Conservation (phyloP, 1,284 basidiomycete species). For the Papiliotrema fonsecae region DNA sequence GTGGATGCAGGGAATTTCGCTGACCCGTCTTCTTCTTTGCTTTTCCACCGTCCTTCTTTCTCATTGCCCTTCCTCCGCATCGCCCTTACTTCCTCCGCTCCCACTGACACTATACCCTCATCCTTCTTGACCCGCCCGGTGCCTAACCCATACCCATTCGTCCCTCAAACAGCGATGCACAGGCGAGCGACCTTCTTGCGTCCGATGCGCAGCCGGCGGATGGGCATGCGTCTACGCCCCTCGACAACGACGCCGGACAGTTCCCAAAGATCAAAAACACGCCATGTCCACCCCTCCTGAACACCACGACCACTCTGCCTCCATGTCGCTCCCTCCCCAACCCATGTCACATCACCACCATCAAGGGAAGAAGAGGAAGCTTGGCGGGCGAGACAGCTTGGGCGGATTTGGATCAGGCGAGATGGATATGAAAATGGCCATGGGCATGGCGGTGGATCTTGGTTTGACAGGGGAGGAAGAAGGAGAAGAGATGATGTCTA, state of each 20-base stretch:
- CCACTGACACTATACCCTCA: constrained; percentile 4
- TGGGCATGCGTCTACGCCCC: constrained; percentile 46
- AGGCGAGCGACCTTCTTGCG: constrained; percentile 44
- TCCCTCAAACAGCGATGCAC: constrained; percentile 49
- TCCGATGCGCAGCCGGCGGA: constrained; percentile 41
- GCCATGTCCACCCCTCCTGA: constrained; percentile 1
- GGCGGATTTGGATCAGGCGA: constrained; percentile 16
- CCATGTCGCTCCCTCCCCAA: constrained; percentile 2
- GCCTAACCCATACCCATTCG: too few species aligned
- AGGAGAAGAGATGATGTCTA: constrained; percentile 38
- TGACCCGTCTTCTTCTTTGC: not conserved
- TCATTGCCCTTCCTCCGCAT: not conserved
- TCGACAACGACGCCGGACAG: constrained; percentile 43
- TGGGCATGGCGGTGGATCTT: constrained; percentile 46
- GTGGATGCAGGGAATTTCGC: not conserved
- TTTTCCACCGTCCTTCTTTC: too few species aligned
- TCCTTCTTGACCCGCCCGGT: too few species aligned
- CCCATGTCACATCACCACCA: constrained; percentile 5
- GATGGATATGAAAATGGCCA: constrained; percentile 44
- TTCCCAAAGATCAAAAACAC: constrained; percentile 41
- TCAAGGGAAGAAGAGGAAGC: constrained; percentile 38
- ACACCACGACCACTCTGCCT: constrained; percentile 3
- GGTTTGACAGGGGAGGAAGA: constrained; percentile 42
- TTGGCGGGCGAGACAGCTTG: constrained; percentile 27
- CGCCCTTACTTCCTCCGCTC: not conserved